Evolutionary conservation across 2,329 filamentous ascomycete genomes (phyloP).

Genomic region (Alternaria gaisen): DNA sequence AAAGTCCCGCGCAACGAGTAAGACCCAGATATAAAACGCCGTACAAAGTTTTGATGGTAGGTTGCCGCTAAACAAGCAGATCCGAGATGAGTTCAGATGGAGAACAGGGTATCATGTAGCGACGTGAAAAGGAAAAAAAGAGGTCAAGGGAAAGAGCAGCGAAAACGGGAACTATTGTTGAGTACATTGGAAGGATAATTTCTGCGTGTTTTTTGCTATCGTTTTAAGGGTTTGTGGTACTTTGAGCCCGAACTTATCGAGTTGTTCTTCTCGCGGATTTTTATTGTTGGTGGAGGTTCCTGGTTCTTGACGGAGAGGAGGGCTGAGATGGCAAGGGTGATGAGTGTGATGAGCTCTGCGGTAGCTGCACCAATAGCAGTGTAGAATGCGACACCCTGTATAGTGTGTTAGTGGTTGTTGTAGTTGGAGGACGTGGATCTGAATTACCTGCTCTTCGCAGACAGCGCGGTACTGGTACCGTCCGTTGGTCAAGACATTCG

Average conservation of each 20-base stretch:
- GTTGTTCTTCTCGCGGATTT: constrained; percentile 39
- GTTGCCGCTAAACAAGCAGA: constrained; percentile 28
- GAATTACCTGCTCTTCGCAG: constrained; percentile 48
- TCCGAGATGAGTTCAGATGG: constrained; percentile 18
- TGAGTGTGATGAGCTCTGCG: constrained; percentile 43
- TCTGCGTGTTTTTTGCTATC: constrained; percentile 12
- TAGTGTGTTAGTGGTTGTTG: constrained; percentile 23
- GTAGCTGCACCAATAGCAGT: constrained; percentile 45
- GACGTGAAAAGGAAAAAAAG: constrained; percentile 21
- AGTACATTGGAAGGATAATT: not conserved
- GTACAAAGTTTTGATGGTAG: constrained; percentile 10
- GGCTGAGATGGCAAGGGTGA: constrained; percentile 45
- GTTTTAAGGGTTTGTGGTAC: constrained; percentile 27
- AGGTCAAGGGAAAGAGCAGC: not conserved
- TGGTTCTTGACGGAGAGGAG: constrained; percentile 37
- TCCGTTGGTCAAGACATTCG: constrained; percentile 46
- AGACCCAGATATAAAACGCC: constrained; percentile 13
- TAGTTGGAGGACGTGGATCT: not conserved
- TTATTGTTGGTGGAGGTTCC: constrained; percentile 33
- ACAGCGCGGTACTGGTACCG: constrained; percentile 50
- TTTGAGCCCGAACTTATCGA: constrained; percentile 34
- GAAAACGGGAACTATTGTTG: not conserved
- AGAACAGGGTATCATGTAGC: constrained; percentile 32
- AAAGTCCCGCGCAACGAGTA: not conserved
- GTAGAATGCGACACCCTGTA: constrained; percentile 48